A percentile compares a stretch with the other conserved stretches of the same genome.
Conservation (phyloP, 257 asterid species). For the Ehretia macrophylla region DNA sequence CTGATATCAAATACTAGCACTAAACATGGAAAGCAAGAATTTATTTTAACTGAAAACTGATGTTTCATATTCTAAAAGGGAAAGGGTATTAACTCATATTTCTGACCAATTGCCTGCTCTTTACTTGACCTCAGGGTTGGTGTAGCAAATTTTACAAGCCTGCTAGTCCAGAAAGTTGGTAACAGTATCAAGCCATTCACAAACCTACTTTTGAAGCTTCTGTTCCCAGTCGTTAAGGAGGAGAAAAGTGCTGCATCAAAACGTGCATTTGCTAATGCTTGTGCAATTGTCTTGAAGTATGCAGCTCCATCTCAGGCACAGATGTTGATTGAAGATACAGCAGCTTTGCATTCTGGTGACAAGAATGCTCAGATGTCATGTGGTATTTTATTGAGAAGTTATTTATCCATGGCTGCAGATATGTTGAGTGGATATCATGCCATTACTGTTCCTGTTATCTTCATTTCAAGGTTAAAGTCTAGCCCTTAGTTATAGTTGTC, state of each 20-base stretch:
- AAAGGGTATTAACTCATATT: too few relatives aligned
- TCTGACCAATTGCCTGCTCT: not conserved
- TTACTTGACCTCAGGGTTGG: conserved; percentile 71
- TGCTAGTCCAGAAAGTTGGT: conserved; percentile 87
- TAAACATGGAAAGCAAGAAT: not conserved
- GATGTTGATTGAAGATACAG: conserved; percentile 84
- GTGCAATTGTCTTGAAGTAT: conserved; percentile 77
- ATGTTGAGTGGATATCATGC: conserved; percentile 70
- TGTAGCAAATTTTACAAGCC: conserved; percentile 72
- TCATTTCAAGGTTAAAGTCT: conserved; percentile 73
- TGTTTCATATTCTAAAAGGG: too few relatives aligned
- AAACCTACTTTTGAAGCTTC: conserved; percentile 68
- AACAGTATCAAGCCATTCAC: conserved; percentile 74
- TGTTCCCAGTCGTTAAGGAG: conserved; percentile 83
- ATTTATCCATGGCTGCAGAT: conserved; percentile 86
- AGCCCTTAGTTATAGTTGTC: conserved; percentile 9
- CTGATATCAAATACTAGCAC: not conserved
- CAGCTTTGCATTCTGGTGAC: conserved; percentile 76
- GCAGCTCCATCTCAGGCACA: conserved; percentile 83
- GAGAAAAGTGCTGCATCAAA: conserved; percentile 80
- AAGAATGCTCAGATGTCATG: conserved; percentile 85
- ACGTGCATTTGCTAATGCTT: conserved; percentile 95
- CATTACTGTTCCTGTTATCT: conserved; percentile 75
- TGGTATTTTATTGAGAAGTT: conserved; percentile 80
- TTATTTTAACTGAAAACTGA: not conserved